phyloP scores from a whole-genome alignment of 305 asterid species.

The Rubia tinctorum region DNA sequence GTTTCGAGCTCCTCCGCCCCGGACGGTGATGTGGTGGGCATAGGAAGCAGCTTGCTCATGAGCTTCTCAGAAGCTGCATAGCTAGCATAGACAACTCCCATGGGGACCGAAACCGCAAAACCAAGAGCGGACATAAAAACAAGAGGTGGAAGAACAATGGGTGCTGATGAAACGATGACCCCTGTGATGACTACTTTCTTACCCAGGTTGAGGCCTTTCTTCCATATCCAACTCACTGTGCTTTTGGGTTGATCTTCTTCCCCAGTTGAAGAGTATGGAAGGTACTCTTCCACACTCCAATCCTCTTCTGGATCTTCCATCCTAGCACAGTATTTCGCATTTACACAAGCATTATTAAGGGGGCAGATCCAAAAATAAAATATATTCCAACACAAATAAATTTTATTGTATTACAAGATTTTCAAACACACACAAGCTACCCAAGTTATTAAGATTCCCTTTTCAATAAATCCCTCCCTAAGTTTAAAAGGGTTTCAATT shows the following conservation, averaged over 20 bases:
- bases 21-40: constrained; percentile 14
- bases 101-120: constrained; percentile 48
- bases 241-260: constrained; percentile 22
- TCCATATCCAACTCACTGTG: constrained; percentile 37
- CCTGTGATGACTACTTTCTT: constrained; percentile 52
- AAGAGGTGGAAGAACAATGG: constrained; percentile 63
- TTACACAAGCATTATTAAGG: not conserved
- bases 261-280: constrained; percentile 7
- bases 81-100: constrained; percentile 53
- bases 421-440: too few species aligned
- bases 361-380: not conserved
- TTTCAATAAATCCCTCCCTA: not conserved
- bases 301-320: constrained; percentile 45
- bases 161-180: constrained; percentile 53
- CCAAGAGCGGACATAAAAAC: constrained; percentile 56
- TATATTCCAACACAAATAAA: not conserved
- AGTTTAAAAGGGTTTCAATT: not conserved
- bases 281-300: constrained; percentile 27
- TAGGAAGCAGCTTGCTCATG: constrained; percentile 57
- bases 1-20: constrained; percentile 21
- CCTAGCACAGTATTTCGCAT: constrained; percentile 14
- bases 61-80: constrained; percentile 62
- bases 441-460: too few species aligned
- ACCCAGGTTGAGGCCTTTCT: constrained; percentile 43
- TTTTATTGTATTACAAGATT: not conserved